phyloP scores from a whole-genome alignment of 805 yeast genomes.

The Candida manassasensis region DNA sequence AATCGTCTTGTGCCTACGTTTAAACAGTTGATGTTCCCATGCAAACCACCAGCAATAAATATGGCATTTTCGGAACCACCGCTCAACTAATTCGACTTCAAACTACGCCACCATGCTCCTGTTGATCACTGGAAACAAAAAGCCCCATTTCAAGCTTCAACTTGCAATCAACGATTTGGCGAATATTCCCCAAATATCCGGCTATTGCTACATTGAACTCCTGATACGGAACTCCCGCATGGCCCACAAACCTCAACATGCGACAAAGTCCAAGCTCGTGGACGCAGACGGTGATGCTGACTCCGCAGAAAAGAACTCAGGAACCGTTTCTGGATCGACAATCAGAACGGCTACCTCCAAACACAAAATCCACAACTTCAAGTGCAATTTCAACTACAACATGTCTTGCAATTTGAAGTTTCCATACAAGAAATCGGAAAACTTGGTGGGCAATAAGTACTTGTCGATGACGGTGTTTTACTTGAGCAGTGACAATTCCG shows the following conservation, averaged over 20 bases:
- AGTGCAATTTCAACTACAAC: conserved; percentile 33
- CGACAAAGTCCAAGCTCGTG: background rate
- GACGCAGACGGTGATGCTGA: background rate
- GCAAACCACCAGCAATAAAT: too few relatives aligned
- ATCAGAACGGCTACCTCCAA: conserved; percentile 27
- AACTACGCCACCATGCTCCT: background rate
- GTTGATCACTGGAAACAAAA: conserved; percentile 14
- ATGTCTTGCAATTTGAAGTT: conserved; percentile 36
- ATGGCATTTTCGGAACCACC: too few relatives aligned
- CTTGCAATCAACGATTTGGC: conserved; percentile 62
- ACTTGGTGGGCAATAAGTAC: conserved; percentile 40
- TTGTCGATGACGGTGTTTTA: conserved; percentile 35
- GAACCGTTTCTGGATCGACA: conserved; percentile 12
- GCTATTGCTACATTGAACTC: conserved; percentile 64
- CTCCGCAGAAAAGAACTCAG: conserved; percentile 2
- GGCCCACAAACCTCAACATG: conserved; percentile 1
- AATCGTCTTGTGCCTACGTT: too few relatives aligned
- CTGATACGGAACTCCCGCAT: conserved; percentile 30
- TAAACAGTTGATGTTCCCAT: too few relatives aligned
- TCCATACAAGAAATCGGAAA: conserved; percentile 34
- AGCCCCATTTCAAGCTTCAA: conserved; percentile 60
- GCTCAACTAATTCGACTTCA: too few relatives aligned
- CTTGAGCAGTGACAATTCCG: conserved; percentile 12
- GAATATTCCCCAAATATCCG: conserved; percentile 80
- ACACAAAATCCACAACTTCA: conserved; percentile 35